Evolutionary conservation across 2,329 filamentous ascomycete genomes (phyloP).

Genomic region (Alternaria sp.): DNA sequence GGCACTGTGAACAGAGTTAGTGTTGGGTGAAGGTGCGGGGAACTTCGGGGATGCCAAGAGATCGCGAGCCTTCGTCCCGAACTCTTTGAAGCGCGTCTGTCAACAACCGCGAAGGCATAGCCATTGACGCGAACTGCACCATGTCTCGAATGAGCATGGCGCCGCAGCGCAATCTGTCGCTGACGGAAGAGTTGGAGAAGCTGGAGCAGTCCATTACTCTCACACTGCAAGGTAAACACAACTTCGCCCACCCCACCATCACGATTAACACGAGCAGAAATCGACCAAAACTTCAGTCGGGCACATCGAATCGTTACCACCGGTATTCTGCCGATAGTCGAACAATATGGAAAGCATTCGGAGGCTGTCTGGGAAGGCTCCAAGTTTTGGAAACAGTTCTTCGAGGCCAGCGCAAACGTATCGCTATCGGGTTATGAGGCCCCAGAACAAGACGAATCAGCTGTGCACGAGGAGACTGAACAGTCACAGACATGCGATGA

Average conservation of each 20-base stretch:
- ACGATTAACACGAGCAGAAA: slow-evolving; percentile 68
- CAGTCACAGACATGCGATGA: slow-evolving; percentile 54
- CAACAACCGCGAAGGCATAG: slow-evolving; percentile 10
- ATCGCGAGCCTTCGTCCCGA: slow-evolving; percentile 26
- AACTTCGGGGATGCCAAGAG: slow-evolving; percentile 30
- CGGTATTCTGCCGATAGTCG: slow-evolving; percentile 90
- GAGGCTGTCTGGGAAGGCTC: slow-evolving; percentile 95
- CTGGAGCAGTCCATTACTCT: slow-evolving; percentile 96
- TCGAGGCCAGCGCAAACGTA: slow-evolving; percentile 97
- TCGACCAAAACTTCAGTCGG: slow-evolving; percentile 97
- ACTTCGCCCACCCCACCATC: slow-evolving; percentile 31
- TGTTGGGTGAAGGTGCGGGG: slow-evolving; percentile 19
- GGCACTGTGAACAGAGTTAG: not conserved
- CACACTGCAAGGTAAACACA: slow-evolving; percentile 77
- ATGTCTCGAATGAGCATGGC: slow-evolving; percentile 63
- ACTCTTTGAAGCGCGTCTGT: slow-evolving; percentile 21
- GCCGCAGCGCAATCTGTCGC: slow-evolving; percentile 69
- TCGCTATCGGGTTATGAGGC: slow-evolving; percentile 96
- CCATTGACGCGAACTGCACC: slow-evolving; percentile 17
- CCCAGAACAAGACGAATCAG: slow-evolving; percentile 66
- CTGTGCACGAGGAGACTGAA: slow-evolving; percentile 55
- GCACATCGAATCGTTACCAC: slow-evolving; percentile 95
- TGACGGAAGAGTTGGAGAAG: slow-evolving; percentile 95
- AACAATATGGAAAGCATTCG: slow-evolving; percentile 94
- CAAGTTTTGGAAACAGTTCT: slow-evolving; percentile 99